These are phyloP conservation scores for Suhomyces guaymorum DNA, from an alignment of 1,139 yeast genomes.

Conservation along the genomic window DNA sequence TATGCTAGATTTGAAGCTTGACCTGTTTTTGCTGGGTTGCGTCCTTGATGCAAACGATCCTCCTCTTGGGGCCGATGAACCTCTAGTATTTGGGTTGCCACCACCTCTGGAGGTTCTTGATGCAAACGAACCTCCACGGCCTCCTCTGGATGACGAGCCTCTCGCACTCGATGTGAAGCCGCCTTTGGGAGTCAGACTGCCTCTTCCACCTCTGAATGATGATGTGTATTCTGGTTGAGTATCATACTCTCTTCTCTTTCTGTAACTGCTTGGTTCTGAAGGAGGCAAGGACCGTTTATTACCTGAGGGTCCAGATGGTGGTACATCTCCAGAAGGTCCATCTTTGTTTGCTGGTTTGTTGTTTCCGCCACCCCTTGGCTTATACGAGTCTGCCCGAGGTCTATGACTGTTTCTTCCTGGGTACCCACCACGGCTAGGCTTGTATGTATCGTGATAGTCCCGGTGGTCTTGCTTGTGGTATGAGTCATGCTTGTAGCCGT, in stretches of 20 bases:
- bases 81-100: slow-evolving; percentile 6
- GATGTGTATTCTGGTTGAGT: slow-evolving; percentile 13
- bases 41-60: slow-evolving; percentile 6
- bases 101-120: slow-evolving; percentile 3
- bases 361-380: slow-evolving; percentile 10
- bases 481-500: slow-evolving; percentile 4
- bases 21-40: slow-evolving; percentile 2
- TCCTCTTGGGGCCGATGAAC: slow-evolving; percentile 5
- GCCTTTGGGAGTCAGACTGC: slow-evolving; percentile 7
- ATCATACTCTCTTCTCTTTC: slow-evolving; percentile 19
- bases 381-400: slow-evolving; percentile 16
- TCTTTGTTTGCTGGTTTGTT: slow-evolving; percentile 9
- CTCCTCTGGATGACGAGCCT: slow-evolving; percentile 9
- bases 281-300: slow-evolving; percentile 23
- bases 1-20: slow-evolving; percentile 1
- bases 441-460: slow-evolving; percentile 9
- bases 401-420: slow-evolving; percentile 15
- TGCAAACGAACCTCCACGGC: slow-evolving; percentile 5
- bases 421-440: slow-evolving; percentile 13
- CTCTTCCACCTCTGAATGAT: slow-evolving; percentile 6
- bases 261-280: slow-evolving; percentile 23
- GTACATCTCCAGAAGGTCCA: not conserved
- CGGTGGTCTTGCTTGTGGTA: slow-evolving; percentile 6
- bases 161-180: slow-evolving; percentile 4
- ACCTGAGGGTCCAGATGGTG: slow-evolving; percentile 10